Evolutionary conservation across 2,329 filamentous ascomycete genomes (phyloP), one percentile per base, ranked within the genome.

Genomic region (Ophiostoma quercus): DNA sequence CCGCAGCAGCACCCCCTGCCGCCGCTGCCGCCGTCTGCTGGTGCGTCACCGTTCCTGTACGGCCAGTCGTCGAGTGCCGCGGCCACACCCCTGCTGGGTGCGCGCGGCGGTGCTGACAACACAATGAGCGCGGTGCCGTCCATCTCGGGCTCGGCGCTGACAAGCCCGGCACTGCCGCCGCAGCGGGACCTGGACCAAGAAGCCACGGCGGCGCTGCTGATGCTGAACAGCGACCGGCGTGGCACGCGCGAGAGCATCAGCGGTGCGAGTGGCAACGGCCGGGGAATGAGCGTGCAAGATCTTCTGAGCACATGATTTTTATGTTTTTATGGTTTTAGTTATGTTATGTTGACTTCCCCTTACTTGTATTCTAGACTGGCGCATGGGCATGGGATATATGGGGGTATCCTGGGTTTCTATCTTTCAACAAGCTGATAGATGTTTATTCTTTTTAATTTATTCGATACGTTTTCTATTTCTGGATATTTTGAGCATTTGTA

Each of bases 161-260:
- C 88, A 6, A 88, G 86, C 72, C 87, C 87, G 1, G 83, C 83
- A 8, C 77, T 89, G 63, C 76, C 79, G 25, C 85, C 87, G 0
- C 84, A 86, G 75, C 80, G 81, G 47, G 86, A 88, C 67, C 75
- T 86, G 4, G 88, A 91, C 72, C 89, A 93, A 72, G 92, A 95
- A 77, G 94, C 92, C 0, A 95, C 92, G 8, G 90, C 92, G 14
- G 94, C 93, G 2, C 78, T 97, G 74, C 79, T 97, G 77, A 96
- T 97, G 93, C 82, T 97, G 71, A 96, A 94, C 74, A 88, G 84
- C 69, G 92, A 95, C 77, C 86, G 92, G 57, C 84, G 92, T 47
- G 72, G 73, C 3, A 68, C 66, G 16, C 57, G 62, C 1, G 67
- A 66, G 14, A 69, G 70, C 25, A 7, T 68, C 4, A 37, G 84